Evolutionary conservation across 306 rosid species (phyloP).

Genomic region (Pterocarpus macrocarpus): DNA sequence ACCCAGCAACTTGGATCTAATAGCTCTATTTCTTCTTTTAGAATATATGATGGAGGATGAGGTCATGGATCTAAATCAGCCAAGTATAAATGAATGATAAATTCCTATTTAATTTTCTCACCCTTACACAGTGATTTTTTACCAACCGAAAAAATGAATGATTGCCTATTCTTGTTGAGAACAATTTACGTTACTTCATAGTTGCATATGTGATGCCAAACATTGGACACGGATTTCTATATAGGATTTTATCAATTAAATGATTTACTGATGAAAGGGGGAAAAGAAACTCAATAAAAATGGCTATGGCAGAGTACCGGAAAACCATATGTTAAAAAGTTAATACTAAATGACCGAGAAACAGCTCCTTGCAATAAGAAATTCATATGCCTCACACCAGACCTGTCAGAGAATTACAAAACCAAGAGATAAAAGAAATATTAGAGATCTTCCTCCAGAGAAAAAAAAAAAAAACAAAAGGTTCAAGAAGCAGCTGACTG

Average conservation of each 20-base stretch:
- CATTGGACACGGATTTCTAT: constrained; percentile 14
- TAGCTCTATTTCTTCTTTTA: constrained; percentile 16
- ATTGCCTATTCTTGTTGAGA: constrained; percentile 25
- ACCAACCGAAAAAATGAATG: neutral
- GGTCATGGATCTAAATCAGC: constrained; percentile 37
- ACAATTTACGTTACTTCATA: constrained; percentile 25
- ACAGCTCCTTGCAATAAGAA: constrained; percentile 78
- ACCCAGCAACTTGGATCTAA: neutral
- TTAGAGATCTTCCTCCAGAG: neutral
- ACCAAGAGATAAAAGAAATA: constrained; percentile 31
- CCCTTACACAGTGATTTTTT: neutral
- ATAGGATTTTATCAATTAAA: constrained; percentile 28
- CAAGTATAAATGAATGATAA: constrained; percentile 24
- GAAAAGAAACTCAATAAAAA: constrained; percentile 8
- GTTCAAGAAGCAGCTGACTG: constrained; percentile 1
- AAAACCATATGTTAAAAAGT: constrained; percentile 94
- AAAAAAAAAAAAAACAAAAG: neutral
- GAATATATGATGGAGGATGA: constrained; percentile 13
- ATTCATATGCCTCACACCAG: constrained; percentile 71
- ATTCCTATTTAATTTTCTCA: constrained; percentile 33
- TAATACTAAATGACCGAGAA: constrained; percentile 77
- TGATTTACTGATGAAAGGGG: neutral
- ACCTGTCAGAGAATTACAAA: constrained; percentile 61
- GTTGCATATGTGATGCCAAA: constrained; percentile 36
- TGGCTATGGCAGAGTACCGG: constrained; percentile 69